These are phyloP conservation scores for Geoglossum cookeanum DNA, from an alignment of 2,329 filamentous ascomycete genomes.

Conservation along the genomic window DNA sequence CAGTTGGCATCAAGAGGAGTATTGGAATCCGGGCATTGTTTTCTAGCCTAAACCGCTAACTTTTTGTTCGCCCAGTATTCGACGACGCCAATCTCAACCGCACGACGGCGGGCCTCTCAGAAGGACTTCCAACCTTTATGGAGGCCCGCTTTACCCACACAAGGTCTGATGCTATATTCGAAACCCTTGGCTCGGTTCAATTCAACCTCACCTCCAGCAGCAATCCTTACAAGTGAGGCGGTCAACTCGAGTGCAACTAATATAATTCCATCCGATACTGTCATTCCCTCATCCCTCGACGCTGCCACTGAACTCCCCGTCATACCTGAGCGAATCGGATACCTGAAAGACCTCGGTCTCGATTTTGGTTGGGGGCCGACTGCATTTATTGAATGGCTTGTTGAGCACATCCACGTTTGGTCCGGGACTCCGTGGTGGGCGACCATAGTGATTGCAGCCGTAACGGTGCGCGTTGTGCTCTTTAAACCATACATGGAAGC, in stretches of 20 bases:
- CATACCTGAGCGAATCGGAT: slow-evolving; percentile 62
- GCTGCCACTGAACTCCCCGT: slow-evolving; percentile 23
- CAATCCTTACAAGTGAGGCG: slow-evolving; percentile 8
- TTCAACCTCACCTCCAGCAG: slow-evolving; percentile 15
- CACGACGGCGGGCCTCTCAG: background rate
- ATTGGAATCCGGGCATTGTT: background rate
- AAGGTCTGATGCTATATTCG: slow-evolving; percentile 4
- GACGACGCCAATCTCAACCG: background rate
- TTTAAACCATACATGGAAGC: slow-evolving; percentile 45
- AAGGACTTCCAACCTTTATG: background rate
- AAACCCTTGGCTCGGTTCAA: slow-evolving; percentile 9
- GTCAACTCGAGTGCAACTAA: slow-evolving; percentile 2
- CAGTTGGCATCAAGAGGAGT: background rate
- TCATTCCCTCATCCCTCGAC: background rate
- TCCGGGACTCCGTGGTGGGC: slow-evolving; percentile 65
- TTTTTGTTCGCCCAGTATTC: background rate
- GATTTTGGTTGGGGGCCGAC: slow-evolving; percentile 77
- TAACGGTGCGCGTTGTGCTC: slow-evolving; percentile 44
- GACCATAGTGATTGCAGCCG: slow-evolving; percentile 45
- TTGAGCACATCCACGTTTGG: slow-evolving; percentile 71
- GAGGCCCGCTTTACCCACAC: background rate
- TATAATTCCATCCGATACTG: background rate
- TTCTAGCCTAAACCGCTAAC: background rate
- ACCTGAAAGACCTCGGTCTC: slow-evolving; percentile 61
- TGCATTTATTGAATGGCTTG: slow-evolving; percentile 47